These are phyloP conservation scores for Papiliotrema nemorosa DNA, from an alignment of 1,284 basidiomycete genomes.

Conservation along the genomic window DNA sequence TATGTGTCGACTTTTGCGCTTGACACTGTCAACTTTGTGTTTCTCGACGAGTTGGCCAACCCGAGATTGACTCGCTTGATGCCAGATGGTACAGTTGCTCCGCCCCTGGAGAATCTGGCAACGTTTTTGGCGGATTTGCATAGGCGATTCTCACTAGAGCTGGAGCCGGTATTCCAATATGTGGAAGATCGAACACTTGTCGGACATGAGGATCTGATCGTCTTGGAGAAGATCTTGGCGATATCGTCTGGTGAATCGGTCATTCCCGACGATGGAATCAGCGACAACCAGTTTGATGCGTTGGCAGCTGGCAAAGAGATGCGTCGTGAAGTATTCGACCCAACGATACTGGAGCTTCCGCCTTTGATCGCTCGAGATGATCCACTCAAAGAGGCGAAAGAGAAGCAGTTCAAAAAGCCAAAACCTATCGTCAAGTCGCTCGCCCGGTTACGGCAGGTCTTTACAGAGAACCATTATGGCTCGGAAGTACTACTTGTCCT, in stretches of 20 bases:
- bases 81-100: constrained; percentile 72
- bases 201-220: constrained; percentile 80
- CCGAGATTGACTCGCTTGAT: constrained; percentile 81
- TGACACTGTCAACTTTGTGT: constrained; percentile 84
- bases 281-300: constrained; percentile 79
- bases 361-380: constrained; percentile 14
- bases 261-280: constrained; percentile 67
- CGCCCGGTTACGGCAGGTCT: constrained; percentile 62
- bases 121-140: constrained; percentile 86
- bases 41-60: constrained; percentile 84
- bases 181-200: constrained; percentile 85
- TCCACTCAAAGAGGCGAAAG: constrained; percentile 20
- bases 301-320: constrained; percentile 87
- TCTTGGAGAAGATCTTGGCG: constrained; percentile 86
- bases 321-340: constrained; percentile 68
- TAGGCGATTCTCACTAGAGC: constrained; percentile 73
- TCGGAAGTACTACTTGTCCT: constrained; percentile 63
- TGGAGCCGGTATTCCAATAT: constrained; percentile 81
- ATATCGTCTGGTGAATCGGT: constrained; percentile 95
- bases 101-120: constrained; percentile 11
- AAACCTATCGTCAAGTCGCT: constrained; percentile 38
- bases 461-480: constrained; percentile 70
- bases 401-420: constrained; percentile 25
- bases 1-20: constrained; percentile 90
- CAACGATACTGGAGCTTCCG: constrained; percentile 46